Conservation (phyloP, 2,329 filamentous ascomycete genomes). For the Alternaria sp. region DNA sequence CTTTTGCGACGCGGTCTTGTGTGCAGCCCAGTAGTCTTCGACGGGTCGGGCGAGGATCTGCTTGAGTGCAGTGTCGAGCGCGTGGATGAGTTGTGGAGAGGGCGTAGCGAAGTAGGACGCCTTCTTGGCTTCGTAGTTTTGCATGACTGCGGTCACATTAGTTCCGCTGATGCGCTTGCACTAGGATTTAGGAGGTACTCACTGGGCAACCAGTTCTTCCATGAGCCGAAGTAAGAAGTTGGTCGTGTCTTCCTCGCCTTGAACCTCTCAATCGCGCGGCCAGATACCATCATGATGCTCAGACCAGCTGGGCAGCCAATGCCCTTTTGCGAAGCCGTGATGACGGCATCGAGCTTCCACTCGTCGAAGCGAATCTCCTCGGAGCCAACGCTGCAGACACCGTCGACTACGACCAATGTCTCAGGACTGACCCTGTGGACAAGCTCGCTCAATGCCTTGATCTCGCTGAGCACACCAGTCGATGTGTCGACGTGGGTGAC, state of each 20-base stretch:
- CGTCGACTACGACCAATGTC: constrained; percentile 90
- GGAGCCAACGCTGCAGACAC: constrained; percentile 94
- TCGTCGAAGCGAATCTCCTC: constrained; percentile 97
- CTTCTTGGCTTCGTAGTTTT: constrained; percentile 98
- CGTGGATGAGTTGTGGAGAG: constrained; percentile 90
- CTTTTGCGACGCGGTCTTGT: constrained; percentile 79
- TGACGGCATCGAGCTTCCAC: constrained; percentile 89
- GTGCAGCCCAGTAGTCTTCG: constrained; percentile 80
- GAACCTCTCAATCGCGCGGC: constrained; percentile 80
- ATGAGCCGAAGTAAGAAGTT: constrained; percentile 89
- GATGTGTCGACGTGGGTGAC: constrained; percentile 98
- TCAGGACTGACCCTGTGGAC: constrained; percentile 88
- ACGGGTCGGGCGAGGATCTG: constrained; percentile 85
- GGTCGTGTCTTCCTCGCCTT: constrained; percentile 82
- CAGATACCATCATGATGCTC: constrained; percentile 92
- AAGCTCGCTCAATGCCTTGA: constrained; percentile 81
- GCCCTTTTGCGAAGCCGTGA: constrained; percentile 96
- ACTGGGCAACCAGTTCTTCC: constrained; percentile 97
- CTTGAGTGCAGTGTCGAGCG: constrained; percentile 84
- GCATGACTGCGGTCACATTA: constrained; percentile 72
- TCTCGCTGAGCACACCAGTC: constrained; percentile 91
- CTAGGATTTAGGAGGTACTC: constrained; percentile 22
- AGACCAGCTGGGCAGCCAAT: constrained; percentile 94
- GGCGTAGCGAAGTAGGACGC: constrained; percentile 98
- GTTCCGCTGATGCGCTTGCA: neutral